Base-by-base conservation (phyloP, 257 asterid genomes). In the Anisodus tanguticus region DNA sequence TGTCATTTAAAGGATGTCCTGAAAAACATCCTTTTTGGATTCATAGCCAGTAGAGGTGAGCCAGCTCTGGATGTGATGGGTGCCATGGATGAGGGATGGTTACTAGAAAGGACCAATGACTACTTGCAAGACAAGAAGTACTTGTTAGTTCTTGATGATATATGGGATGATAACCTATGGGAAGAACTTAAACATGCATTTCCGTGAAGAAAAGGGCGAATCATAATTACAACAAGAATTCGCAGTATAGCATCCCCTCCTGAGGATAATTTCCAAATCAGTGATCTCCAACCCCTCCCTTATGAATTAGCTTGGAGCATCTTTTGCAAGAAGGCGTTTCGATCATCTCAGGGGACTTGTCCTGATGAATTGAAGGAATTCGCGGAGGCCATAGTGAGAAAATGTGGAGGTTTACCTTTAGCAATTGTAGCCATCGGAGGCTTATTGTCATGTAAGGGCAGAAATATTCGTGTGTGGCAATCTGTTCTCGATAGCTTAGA, bases 71-170 rank as follows among this genome's bases (percentile, higher is more conserved):
- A 69, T 69, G 54, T 69, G 1, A 69, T 69, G 54, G 54, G 78
- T 69, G 78, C 78, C 78, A 69, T 69, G 78, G 54, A 39, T 69
- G 78, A 41, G 15, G 78, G 54, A 69, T 69, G 78, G 78, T 16
- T 69, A 69, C 78, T 69, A 53, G 78, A 69, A 15, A 69, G 54
- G 78, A 69, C 22, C 31, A 39, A 69, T 16, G 31, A 69, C 15
- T 69, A 69, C 78, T 69, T 39, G 78, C 78, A 69, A 69, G 54
- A 69, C 78, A 39, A 69, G 77, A 69, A 69, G 77, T 69, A 69
- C 53, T 41, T 39, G 54, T 26, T 69, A 9, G 31, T 69, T 69
- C 31, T 69, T 39, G 77, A 69, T 69, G 78, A 69, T 69, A 39
- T 39, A 39, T 69, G 78, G 78, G 78, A 69, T 69, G 77, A 69